Conservation (phyloP, 208 protist species). For the Acanthamoeba culbertsoni region DNA sequence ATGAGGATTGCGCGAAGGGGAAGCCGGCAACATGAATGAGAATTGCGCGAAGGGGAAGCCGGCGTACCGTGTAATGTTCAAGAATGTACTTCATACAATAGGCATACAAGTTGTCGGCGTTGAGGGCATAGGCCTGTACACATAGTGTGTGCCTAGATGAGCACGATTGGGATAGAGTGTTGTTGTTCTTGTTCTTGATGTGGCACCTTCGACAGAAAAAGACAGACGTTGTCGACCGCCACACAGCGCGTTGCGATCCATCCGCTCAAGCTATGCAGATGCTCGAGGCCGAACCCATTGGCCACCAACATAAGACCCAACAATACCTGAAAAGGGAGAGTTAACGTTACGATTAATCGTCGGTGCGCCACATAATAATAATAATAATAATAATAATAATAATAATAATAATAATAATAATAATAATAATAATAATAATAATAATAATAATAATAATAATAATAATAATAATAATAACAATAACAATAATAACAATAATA, state of each 20-base stretch:
- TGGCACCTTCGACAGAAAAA: constrained; percentile 27
- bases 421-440: neutral
- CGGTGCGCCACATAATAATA: no score
- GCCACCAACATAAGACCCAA: constrained; percentile 13
- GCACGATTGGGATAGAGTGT: neutral
- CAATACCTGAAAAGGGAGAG: no score
- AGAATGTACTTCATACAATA: constrained; percentile 45
- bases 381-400: neutral
- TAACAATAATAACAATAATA: neutral
- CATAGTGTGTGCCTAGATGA: neutral
- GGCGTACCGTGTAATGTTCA: neutral
- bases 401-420: neutral
- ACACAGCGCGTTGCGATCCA: constrained; percentile 1
- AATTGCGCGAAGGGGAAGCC: neutral
- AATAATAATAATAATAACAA: no score
- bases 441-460: neutral
- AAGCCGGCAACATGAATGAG: neutral
- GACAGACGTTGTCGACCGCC: constrained; percentile 17
- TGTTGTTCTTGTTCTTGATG: no score
- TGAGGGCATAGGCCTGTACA: neutral
- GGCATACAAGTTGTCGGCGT: constrained; percentile 37
- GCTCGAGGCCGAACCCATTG: constrained; percentile 3
- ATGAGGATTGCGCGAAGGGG: neutral
- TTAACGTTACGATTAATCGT: no score
- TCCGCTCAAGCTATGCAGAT: constrained; percentile 8